Evolutionary conservation across 2,329 filamentous ascomycete species (phyloP).

Genomic region (Geosmithia putterillii): DNA sequence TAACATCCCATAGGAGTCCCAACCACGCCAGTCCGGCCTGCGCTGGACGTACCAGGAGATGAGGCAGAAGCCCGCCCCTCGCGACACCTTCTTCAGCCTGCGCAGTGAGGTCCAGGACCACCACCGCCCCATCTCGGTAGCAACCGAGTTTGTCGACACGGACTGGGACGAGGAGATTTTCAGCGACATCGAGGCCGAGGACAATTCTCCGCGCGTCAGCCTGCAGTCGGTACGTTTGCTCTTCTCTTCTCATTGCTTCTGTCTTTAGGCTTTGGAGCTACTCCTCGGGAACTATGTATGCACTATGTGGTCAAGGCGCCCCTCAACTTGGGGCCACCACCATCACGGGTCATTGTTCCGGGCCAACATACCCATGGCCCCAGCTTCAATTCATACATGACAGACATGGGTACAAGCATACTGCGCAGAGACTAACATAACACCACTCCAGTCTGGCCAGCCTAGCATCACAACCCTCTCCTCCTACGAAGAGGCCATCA

Average conservation of each 20-base stretch:
- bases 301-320: neutral
- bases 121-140: constrained; percentile 53
- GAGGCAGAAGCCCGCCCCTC: constrained; percentile 34
- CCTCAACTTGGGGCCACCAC: neutral
- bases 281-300: neutral
- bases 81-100: constrained; percentile 50
- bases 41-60: constrained; percentile 33
- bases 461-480: constrained; percentile 78
- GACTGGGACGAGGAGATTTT: constrained; percentile 57
- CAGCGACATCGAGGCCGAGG: constrained; percentile 40
- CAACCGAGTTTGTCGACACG: constrained; percentile 69
- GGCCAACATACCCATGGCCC: neutral
- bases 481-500: constrained; percentile 72
- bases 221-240: constrained; percentile 54
- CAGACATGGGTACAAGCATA: too few species aligned
- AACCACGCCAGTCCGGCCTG: constrained; percentile 21
- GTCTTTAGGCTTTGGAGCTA: neutral
- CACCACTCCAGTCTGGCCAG: constrained; percentile 57
- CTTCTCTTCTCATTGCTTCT: neutral
- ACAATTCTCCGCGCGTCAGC: constrained; percentile 55
- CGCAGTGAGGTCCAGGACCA: constrained; percentile 30
- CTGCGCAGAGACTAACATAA: too few species aligned
- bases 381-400: too few species aligned
- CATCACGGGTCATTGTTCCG: too few species aligned
- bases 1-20: constrained; percentile 20